phyloP scores from a whole-genome alignment of 2,329 filamentous ascomycete species.

The Microdochium nivale region DNA sequence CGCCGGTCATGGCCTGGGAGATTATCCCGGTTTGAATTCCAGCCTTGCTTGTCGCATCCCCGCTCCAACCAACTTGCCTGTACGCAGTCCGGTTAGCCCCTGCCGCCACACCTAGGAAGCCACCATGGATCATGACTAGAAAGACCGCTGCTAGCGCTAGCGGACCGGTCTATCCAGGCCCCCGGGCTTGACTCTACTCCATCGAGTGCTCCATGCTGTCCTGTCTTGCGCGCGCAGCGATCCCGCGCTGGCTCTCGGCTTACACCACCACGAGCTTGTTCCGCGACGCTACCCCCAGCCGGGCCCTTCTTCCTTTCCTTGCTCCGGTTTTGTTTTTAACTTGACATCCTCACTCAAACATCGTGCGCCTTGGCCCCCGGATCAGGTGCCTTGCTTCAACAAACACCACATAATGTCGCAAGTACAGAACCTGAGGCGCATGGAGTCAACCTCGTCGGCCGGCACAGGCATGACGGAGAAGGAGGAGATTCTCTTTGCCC shows the following conservation, averaged over 20 bases:
- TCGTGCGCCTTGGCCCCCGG: background rate
- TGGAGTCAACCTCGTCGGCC: background rate
- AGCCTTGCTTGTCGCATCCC: no score
- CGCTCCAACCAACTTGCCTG: no score
- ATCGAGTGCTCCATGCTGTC: no score
- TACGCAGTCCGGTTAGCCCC: no score
- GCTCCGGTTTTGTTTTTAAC: background rate
- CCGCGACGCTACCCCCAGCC: no score
- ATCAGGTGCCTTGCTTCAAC: background rate
- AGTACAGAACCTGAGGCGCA: background rate
- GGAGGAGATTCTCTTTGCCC: background rate
- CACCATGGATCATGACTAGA: no score
- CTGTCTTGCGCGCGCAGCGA: no score
- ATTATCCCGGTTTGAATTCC: no score
- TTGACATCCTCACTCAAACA: background rate
- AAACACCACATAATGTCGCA: background rate
- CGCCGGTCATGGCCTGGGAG: no score
- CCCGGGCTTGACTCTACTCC: background rate
- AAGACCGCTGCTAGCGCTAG: no score
- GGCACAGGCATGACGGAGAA: background rate
- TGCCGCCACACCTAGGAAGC: no score
- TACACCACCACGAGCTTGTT: background rate
- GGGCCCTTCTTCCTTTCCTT: background rate
- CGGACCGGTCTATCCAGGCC: no score
- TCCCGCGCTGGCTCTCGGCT: background rate